phyloP scores from a whole-genome alignment of 2,329 filamentous ascomycete species.

The Aspergillus udagawae region DNA sequence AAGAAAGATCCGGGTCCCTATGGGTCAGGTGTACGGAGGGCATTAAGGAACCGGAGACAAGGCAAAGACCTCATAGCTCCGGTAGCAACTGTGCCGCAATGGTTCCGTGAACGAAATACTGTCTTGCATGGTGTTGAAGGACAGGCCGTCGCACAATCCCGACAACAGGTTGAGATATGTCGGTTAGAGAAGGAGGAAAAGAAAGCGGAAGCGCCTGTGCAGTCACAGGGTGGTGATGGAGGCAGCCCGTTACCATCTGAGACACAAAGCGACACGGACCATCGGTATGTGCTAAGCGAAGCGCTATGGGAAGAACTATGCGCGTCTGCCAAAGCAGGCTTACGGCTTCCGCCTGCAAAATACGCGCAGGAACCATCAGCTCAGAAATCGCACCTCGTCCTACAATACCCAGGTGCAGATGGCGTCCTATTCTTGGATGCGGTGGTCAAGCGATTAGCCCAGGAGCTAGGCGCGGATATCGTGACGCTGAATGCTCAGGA shows the following conservation, averaged over 20 bases:
- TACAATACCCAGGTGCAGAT: constrained; percentile 57
- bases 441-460: constrained; percentile 62
- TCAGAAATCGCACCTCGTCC: constrained; percentile 53
- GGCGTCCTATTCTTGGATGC: constrained; percentile 53
- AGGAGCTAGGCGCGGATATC: constrained; percentile 47
- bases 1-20: constrained; percentile 31
- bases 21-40: constrained; percentile 37
- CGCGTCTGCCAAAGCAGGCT: constrained; percentile 49
- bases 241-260: constrained; percentile 18
- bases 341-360: constrained; percentile 40
- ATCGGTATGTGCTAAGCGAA: constrained; percentile 39
- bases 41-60: constrained; percentile 32
- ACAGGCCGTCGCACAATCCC: constrained; percentile 7
- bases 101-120: constrained; percentile 37
- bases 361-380: constrained; percentile 46
- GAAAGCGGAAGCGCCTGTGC: constrained; percentile 6
- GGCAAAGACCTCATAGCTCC: constrained; percentile 17
- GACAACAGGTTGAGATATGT: constrained; percentile 26
- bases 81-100: constrained; percentile 29
- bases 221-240: constrained; percentile 23
- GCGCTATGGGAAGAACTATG: constrained; percentile 47
- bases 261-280: constrained; percentile 13
- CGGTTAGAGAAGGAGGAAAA: constrained; percentile 16
- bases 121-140: constrained; percentile 19
- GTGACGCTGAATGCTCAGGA: constrained; percentile 45